Evolutionary conservation across 495 filamentous ascomycete species (phyloP), one percentile per base, ranked within the genome.

Genomic region (Platismatia glauca): DNA sequence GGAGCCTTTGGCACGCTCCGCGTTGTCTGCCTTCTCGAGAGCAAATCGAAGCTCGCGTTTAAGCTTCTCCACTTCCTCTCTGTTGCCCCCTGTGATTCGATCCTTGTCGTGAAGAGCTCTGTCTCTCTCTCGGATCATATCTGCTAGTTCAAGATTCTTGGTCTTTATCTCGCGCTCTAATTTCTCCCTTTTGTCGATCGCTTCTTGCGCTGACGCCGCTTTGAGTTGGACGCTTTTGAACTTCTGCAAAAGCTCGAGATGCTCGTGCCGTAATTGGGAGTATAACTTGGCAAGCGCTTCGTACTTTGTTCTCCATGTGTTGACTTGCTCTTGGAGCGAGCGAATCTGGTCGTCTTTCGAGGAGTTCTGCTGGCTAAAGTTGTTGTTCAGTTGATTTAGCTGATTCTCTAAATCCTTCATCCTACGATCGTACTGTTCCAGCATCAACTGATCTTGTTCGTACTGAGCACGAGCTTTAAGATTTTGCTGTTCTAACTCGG

Each of bases 41-140:
- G 94, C 94, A 79, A 96, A 87, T 18, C 92, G 87, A 38, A 98
- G 82, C 75, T 98, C 94, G n/a, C 94, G 89, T 83, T 89, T 95
- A 37, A 98, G 73, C 81, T 96, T 97, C 76, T 97, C 95, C 29
- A 96, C 67, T 69, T 98, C 94, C 52, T 98, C 94, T 70, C 89
- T 90, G 72, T 95, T 91, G 46, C 84, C 87, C 56, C 94, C 95
- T 55, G 81, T 83, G 29, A 89, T 70, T 55, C 94, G 85, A 70
- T 98, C 94, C 66, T 89, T 85, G 52, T 98, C 95, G 65, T 96
- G 90, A 46, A 96, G 73, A n/a, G 94, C 94, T 67, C 94, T 84
- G 72, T 98, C 94, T 69, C 94, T 81, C 74, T 98, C 94, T 7
- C 94, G 85, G 63, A 98, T 98, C 94, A 98, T 97, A 72, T 97